Percentiles rank a stretch among this genome's conserved stretches.
Evolutionary conservation across 2,329 filamentous ascomycete genomes (phyloP).

Genomic region (Venturia effusa): DNA sequence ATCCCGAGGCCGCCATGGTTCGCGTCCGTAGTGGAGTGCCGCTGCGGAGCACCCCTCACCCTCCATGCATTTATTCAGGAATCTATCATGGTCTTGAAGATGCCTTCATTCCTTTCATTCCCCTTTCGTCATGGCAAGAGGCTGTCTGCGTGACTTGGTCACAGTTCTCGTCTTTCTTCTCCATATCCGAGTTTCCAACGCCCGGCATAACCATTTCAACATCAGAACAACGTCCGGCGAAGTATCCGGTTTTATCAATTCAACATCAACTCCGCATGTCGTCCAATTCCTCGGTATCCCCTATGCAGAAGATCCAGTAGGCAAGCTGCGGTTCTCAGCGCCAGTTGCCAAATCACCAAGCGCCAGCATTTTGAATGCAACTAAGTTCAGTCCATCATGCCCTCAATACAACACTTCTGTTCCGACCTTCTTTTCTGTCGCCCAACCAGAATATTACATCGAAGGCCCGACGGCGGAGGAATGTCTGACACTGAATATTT

Average conservation of each 20-base stretch:
- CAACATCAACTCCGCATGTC: conserved; percentile 1
- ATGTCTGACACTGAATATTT: conserved; percentile 7
- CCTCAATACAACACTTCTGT: conserved; percentile 1
- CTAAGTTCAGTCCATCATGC: not conserved
- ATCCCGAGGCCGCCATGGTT: not conserved
- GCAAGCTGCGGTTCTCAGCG: conserved; percentile 48
- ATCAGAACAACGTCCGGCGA: not conserved
- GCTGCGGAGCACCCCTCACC: not conserved
- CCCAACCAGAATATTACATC: not conserved
- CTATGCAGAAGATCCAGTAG: conserved; percentile 47
- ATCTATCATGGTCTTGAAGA: not conserved
- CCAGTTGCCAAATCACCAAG: conserved; percentile 39
- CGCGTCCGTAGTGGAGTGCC: not conserved
- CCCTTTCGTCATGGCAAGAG: not conserved
- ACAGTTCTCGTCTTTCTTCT: not conserved
- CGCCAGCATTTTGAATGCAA: not conserved
- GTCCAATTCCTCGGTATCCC: conserved; percentile 38
- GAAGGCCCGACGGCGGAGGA: not conserved
- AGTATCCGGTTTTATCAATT: conserved; percentile 1
- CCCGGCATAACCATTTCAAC: not conserved
- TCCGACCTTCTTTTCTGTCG: not conserved
- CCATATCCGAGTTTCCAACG: not conserved
- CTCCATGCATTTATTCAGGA: not conserved
- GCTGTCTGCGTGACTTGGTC: not conserved
- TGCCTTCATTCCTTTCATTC: not conserved